Evolutionary conservation across 2,329 filamentous ascomycete species (phyloP).

Genomic region (Colletotrichum liaoningense): DNA sequence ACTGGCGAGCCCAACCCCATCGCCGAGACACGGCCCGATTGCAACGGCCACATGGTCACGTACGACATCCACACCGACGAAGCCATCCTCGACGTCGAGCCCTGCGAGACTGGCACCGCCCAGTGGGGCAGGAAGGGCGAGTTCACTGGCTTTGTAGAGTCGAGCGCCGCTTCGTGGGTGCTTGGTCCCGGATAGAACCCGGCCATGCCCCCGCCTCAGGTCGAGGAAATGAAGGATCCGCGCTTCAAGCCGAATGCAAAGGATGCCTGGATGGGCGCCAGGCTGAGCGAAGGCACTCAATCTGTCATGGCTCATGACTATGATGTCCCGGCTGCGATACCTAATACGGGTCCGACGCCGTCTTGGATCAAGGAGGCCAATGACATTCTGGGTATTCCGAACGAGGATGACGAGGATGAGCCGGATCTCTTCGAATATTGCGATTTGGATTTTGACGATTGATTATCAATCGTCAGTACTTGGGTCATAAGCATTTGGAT

Average conservation of each 20-base stretch:
- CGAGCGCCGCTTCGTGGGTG: not conserved
- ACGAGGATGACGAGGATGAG: not conserved
- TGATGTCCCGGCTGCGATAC: not conserved
- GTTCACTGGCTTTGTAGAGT: conserved; percentile 18
- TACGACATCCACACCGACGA: not conserved
- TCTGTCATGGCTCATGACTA: not conserved
- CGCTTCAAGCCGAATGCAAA: not conserved
- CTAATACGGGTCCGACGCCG: not conserved
- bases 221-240: not conserved
- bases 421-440: not conserved
- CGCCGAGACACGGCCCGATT: not conserved
- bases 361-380: conserved; percentile 23
- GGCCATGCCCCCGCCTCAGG: not conserved
- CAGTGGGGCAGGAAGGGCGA: conserved; percentile 19
- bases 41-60: not conserved
- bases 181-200: conserved; percentile 19
- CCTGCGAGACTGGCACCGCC: not conserved
- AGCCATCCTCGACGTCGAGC: not conserved
- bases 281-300: not conserved
- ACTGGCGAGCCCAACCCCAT: conserved; percentile 12
- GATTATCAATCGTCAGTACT: not conserved
- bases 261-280: conserved; percentile 19
- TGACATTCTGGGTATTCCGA: not conserved
- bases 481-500: not conserved
- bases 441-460: not conserved